phyloP scores from a whole-genome alignment of 345 rosid species.

The Anastatica hierochuntica region DNA sequence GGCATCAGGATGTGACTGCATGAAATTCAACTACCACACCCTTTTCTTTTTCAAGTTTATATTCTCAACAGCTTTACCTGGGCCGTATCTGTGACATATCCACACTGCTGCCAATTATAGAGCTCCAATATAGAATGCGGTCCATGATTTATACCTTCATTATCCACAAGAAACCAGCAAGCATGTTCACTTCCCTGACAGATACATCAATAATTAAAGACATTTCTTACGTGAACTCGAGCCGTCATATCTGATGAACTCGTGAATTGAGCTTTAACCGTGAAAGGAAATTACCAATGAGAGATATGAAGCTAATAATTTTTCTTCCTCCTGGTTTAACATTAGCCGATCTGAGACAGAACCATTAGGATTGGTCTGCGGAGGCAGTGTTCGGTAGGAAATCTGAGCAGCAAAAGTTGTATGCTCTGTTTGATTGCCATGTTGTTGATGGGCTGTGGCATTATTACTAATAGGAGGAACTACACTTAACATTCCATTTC shows the following conservation, averaged over 20 bases:
- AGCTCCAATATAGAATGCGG: slow-evolving; percentile 65
- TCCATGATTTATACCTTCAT: slow-evolving; percentile 60
- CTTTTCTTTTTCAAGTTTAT: neutral
- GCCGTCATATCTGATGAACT: slow-evolving; percentile 8
- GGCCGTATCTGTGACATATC: slow-evolving; percentile 49
- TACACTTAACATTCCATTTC: slow-evolving; percentile 23
- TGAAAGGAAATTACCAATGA: slow-evolving; percentile 39
- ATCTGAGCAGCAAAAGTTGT: slow-evolving; percentile 18
- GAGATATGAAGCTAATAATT: slow-evolving; percentile 19
- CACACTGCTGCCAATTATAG: slow-evolving; percentile 51
- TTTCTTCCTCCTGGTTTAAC: slow-evolving; percentile 26
- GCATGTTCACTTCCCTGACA: slow-evolving; percentile 51
- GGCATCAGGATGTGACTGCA: no score
- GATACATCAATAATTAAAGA: neutral
- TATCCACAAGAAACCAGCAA: slow-evolving; percentile 81
- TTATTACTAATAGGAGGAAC: slow-evolving; percentile 19
- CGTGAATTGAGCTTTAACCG: slow-evolving; percentile 14
- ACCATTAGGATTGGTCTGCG: slow-evolving; percentile 22
- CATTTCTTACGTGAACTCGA: slow-evolving; percentile 2
- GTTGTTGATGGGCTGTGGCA: slow-evolving; percentile 18
- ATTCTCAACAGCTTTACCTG: slow-evolving; percentile 38
- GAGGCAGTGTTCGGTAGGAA: slow-evolving; percentile 24
- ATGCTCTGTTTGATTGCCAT: slow-evolving; percentile 22
- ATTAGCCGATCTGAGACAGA: slow-evolving; percentile 20
- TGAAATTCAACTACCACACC: no score